Conservation (phyloP, 129 eudicot species). For the Helichrysum umbraculigerum region DNA sequence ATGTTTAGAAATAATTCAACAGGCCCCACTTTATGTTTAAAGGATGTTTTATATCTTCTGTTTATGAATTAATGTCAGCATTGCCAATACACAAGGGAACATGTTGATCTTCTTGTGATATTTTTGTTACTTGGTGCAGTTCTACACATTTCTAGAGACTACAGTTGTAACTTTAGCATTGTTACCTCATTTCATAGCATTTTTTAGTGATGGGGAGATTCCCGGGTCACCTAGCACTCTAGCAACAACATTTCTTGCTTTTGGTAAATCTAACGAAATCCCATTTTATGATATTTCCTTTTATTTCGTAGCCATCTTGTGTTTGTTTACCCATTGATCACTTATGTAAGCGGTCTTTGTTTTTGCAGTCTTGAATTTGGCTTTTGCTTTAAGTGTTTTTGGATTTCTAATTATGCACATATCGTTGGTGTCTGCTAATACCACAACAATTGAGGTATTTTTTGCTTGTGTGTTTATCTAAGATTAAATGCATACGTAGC, state of each 20-base stretch:
- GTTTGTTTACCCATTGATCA: constrained; percentile 15
- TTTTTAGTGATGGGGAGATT: constrained; percentile 96
- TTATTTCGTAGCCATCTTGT: background rate
- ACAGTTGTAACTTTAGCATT: constrained; percentile 73
- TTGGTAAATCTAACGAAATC: constrained; percentile 54
- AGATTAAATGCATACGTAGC: background rate
- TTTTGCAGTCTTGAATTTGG: constrained; percentile 80
- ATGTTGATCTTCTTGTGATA: constrained; percentile 15
- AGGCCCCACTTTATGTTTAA: background rate
- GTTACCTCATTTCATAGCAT: constrained; percentile 80
- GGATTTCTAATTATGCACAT: constrained; percentile 98
- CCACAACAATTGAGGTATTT: constrained; percentile 96
- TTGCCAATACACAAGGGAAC: constrained; percentile 1
- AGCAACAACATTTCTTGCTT: constrained; percentile 96
- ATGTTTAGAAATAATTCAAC: background rate
- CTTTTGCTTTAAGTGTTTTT: constrained; percentile 88
- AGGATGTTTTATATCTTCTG: background rate
- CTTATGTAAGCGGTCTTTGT: constrained; percentile 7
- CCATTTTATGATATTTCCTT: background rate
- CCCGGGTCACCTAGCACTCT: constrained; percentile 90
- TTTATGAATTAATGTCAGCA: background rate
- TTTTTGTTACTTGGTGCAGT: constrained; percentile 54
- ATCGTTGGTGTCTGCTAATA: constrained; percentile 88
- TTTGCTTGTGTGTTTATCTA: constrained; percentile 9
- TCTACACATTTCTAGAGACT: constrained; percentile 98